These are phyloP conservation scores for Cystobasidiaceae sp. DNA, from an alignment of 1,284 basidiomycete genomes.

Conservation along the genomic window DNA sequence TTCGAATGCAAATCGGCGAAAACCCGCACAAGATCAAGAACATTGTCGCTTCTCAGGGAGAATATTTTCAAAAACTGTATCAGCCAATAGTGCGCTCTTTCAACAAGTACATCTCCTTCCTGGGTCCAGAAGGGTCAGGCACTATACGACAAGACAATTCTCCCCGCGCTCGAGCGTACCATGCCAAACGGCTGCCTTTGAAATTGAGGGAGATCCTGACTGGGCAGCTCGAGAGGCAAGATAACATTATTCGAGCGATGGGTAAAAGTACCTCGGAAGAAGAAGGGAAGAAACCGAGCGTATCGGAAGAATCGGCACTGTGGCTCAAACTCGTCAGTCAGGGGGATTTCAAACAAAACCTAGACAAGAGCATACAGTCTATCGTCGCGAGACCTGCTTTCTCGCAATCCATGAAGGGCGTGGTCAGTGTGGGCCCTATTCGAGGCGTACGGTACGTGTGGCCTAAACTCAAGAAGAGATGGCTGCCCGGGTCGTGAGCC, in stretches of 20 bases:
- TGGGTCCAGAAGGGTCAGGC: slow-evolving; percentile 31
- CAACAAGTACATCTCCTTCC: slow-evolving; percentile 38
- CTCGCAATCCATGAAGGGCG: slow-evolving; percentile 76
- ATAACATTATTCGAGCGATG: slow-evolving; percentile 36
- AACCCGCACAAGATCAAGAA: slow-evolving; percentile 91
- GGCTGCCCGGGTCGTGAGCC: too few relatives aligned
- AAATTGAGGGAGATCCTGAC: slow-evolving; percentile 59
- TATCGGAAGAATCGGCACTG: slow-evolving; percentile 63
- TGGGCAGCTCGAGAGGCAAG: slow-evolving; percentile 50
- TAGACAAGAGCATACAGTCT: slow-evolving; percentile 61
- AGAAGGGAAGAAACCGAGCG: slow-evolving; percentile 2
- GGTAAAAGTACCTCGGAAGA: neutral
- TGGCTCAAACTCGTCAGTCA: slow-evolving; percentile 69
- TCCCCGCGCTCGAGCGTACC: slow-evolving; percentile 61
- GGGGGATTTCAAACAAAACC: slow-evolving; percentile 54
- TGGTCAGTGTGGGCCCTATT: slow-evolving; percentile 71
- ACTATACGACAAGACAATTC: slow-evolving; percentile 59
- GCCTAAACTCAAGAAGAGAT: slow-evolving; percentile 66
- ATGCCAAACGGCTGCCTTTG: slow-evolving; percentile 69
- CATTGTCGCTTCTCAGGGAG: slow-evolving; percentile 75
- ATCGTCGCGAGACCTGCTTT: slow-evolving; percentile 80
- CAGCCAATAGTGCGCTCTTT: slow-evolving; percentile 54
- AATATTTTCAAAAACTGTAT: slow-evolving; percentile 83
- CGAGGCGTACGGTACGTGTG: slow-evolving; percentile 71
- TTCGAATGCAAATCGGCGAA: slow-evolving; percentile 84